Conservation (phyloP, 1,139 yeast species). For the Lipomyces yarrowii region DNA sequence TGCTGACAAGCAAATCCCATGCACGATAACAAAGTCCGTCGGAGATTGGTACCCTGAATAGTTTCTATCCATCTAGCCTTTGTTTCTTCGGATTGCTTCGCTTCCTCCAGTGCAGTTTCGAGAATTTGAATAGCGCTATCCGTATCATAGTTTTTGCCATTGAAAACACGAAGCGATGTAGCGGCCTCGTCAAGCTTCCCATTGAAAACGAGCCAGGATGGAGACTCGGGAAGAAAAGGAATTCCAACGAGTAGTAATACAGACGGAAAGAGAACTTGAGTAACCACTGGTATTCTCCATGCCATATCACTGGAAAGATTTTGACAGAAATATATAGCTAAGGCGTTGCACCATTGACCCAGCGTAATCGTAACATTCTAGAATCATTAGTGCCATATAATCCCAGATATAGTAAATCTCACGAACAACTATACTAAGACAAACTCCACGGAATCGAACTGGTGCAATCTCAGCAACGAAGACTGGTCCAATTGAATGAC, state of each 20-base stretch:
- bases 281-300: neutral
- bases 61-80: neutral
- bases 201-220: constrained; percentile 64
- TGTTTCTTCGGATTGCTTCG: neutral
- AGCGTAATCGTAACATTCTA: neutral
- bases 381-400: neutral
- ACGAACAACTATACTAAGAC: neutral
- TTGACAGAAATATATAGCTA: neutral
- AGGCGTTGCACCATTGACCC: neutral
- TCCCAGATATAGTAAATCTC: neutral
- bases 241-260: constrained; percentile 41
- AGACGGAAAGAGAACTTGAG: constrained; percentile 29
- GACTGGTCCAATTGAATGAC: neutral
- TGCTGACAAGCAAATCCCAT: neutral
- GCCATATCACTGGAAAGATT: neutral
- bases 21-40: neutral
- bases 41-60: neutral
- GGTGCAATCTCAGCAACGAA: neutral
- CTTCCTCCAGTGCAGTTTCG: neutral
- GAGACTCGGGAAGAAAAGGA: constrained; percentile 75
- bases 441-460: neutral
- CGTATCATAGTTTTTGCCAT: neutral
- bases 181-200: constrained; percentile 61
- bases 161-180: constrained; percentile 47
- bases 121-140: neutral